These are phyloP conservation scores for Ustilago bromivora DNA, from an alignment of 1,284 basidiomycete species.

Conservation along the genomic window DNA sequence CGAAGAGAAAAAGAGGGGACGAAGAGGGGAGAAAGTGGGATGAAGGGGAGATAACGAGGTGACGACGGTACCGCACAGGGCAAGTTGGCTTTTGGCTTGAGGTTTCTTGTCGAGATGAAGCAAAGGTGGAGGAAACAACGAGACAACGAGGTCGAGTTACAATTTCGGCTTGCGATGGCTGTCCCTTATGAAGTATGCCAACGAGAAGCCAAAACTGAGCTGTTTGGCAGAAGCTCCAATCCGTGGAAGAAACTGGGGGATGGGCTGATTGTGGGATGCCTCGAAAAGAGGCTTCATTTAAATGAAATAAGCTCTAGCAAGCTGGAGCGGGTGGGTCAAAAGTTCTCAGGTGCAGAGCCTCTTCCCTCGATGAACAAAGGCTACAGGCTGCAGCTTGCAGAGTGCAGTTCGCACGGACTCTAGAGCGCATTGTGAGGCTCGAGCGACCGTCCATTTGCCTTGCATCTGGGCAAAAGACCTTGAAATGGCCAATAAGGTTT, in stretches of 20 bases:
- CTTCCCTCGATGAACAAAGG: constrained; percentile 10
- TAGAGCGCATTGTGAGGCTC: constrained; percentile 20
- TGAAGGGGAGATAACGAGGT: constrained; percentile 14
- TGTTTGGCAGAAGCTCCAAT: constrained; percentile 15
- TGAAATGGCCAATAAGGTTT: constrained; percentile 16
- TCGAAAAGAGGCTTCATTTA: constrained; percentile 28
- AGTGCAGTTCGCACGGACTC: neutral
- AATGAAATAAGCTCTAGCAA: constrained; percentile 23
- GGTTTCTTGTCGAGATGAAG: constrained; percentile 7
- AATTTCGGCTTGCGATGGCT: constrained; percentile 17
- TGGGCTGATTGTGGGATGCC: constrained; percentile 7
- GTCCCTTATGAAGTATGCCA: constrained; percentile 18
- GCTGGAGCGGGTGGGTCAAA: constrained; percentile 4
- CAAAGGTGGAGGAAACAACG: neutral
- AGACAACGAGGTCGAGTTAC: constrained; percentile 8
- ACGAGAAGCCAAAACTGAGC: constrained; percentile 4
- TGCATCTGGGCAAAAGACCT: neutral
- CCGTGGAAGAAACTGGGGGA: constrained; percentile 20
- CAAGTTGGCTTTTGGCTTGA: constrained; percentile 5
- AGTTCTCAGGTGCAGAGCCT: constrained; percentile 12
- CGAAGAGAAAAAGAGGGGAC: constrained; percentile 1
- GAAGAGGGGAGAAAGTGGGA: constrained; percentile 11
- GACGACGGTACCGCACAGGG: constrained; percentile 18
- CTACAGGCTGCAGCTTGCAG: neutral
- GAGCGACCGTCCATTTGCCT: constrained; percentile 11